Percentiles rank a stretch among this genome's conserved stretches.
phyloP scores from a whole-genome alignment of 768 basidiomycete genomes.

The Boletellus sp. region DNA sequence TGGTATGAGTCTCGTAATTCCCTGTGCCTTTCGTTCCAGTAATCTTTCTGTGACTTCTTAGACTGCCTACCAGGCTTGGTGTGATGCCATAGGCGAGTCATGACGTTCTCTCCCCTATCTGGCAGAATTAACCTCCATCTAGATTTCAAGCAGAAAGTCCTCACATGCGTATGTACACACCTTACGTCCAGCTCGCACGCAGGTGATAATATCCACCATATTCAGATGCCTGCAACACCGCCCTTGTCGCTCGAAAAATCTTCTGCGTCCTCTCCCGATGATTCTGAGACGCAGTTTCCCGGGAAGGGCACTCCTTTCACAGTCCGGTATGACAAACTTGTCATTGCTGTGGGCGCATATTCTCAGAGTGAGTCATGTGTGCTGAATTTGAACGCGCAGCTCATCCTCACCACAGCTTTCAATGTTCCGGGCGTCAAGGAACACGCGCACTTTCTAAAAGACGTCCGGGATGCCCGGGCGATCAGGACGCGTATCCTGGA shows the following conservation, averaged over 20 bases:
- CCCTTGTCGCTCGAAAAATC: conserved; percentile 34
- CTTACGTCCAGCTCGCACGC: neutral
- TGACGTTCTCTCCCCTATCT: neutral
- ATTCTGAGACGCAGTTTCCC: conserved; percentile 17
- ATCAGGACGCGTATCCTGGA: conserved; percentile 75
- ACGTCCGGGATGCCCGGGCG: conserved; percentile 68
- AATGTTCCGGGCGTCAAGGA: conserved; percentile 75
- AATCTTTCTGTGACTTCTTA: conserved; percentile 17
- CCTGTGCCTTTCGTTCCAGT: neutral
- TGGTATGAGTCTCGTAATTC: conserved; percentile 35
- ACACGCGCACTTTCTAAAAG: conserved; percentile 78
- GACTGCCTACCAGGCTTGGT: conserved; percentile 73
- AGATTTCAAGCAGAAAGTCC: conserved; percentile 60
- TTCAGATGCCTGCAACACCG: conserved; percentile 63
- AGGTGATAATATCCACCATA: neutral
- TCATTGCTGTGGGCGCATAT: conserved; percentile 84
- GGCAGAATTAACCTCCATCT: conserved; percentile 6
- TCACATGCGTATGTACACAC: conserved; percentile 54
- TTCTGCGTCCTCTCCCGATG: conserved; percentile 9
- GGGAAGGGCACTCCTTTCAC: conserved; percentile 43
- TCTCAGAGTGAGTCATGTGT: conserved; percentile 58
- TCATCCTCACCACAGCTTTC: conserved; percentile 46
- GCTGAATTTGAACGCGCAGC: conserved; percentile 3
- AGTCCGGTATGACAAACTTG: conserved; percentile 72
- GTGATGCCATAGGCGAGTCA: conserved; percentile 58